A percentile compares a stretch with the other conserved stretches of the same genome.
phyloP scores from a whole-genome alignment of 2,329 filamentous ascomycete species.

The Thermothelomyces thermophilus region DNA sequence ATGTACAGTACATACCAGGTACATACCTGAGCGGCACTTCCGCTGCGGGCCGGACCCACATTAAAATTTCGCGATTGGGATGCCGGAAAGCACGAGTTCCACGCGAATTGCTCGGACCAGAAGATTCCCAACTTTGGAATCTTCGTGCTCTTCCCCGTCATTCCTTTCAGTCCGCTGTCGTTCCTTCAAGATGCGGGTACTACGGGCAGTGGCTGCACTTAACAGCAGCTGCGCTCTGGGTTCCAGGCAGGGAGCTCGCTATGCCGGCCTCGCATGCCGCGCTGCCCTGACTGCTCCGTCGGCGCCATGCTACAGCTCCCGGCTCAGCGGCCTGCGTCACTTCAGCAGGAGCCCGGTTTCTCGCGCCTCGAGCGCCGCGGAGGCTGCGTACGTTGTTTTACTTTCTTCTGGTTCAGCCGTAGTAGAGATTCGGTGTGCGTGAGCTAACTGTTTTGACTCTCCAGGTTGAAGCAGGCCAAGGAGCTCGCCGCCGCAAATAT shows the following conservation, averaged over 20 bases:
- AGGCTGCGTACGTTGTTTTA: constrained; percentile 32
- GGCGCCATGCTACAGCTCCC: constrained; percentile 29
- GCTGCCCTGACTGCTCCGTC: constrained; percentile 26
- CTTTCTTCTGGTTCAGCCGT: neutral
- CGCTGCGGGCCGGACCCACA: constrained; percentile 15
- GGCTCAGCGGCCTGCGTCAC: constrained; percentile 32
- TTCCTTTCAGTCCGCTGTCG: constrained; percentile 21
- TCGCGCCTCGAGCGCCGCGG: constrained; percentile 32
- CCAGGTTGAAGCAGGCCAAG: constrained; percentile 46
- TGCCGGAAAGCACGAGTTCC: constrained; percentile 2
- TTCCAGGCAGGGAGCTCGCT: constrained; percentile 30
- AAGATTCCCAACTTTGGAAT: constrained; percentile 7
- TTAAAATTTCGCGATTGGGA: constrained; percentile 20
- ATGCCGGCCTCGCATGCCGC: constrained; percentile 30
- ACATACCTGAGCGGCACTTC: neutral
- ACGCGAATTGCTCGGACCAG: constrained; percentile 13
- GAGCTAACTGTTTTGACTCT: constrained; percentile 4
- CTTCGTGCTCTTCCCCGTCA: constrained; percentile 17
- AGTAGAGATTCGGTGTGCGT: neutral
- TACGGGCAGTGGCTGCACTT: constrained; percentile 34
- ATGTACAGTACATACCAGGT: too few species aligned
- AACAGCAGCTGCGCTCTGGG: constrained; percentile 33
- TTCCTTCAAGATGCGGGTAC: constrained; percentile 35
- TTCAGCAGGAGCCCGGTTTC: constrained; percentile 34
- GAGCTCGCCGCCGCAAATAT: constrained; percentile 45